Base-by-base conservation (phyloP, 768 basidiomycete genomes). In the Dendrothele bispora region DNA sequence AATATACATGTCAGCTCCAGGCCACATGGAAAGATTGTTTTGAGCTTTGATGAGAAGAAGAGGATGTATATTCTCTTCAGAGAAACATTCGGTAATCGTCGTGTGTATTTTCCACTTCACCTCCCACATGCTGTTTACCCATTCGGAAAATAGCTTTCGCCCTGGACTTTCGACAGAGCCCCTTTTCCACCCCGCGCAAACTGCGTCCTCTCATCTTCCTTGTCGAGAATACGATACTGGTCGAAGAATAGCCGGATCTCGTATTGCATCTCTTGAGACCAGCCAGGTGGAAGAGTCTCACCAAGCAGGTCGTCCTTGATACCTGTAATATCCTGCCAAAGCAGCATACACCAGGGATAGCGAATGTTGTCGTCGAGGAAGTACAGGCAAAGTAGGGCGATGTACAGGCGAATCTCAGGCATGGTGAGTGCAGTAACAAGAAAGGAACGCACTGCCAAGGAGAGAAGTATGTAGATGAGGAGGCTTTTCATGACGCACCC, bases 301-400 rank as follows among this genome's bases (percentile, higher is more conserved):
- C 55, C 53, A 38, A 64, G 62, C 10, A 64, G 50, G 15, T 59
- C 58, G 28, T 59, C 49, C 1, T 25, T 14, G 11, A 64, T 39
- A 3, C 59, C 56, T 10, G 62, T 62, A 4, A 50, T 43, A 3
- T 60, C 53, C 29, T 57, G 48, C 62, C 62, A 63, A 3, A 4
- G 7, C 1, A 42, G 27, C 46, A 41, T 59, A 1, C 22, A 11
- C 59, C 57, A 64, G 0, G 55, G 57, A 30, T 15, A n/a, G n/a
- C n/a, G n/a, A n/a, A n/a, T n/a, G n/a, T n/a, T n/a, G n/a, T n/a
- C n/a, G n/a, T n/a, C n/a, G n/a, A n/a, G n/a, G n/a, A n/a, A n/a
- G n/a, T n/a, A n/a, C n/a, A n/a, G n/a, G n/a, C n/a, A n/a, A n/a
- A n/a, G n/a, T n/a, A n/a, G n/a, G n/a, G n/a, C n/a, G n/a, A n/a